Evolutionary conservation across 2,329 filamentous ascomycete species (phyloP).

Genomic region (Paecilomyces dactylethromorphus): DNA sequence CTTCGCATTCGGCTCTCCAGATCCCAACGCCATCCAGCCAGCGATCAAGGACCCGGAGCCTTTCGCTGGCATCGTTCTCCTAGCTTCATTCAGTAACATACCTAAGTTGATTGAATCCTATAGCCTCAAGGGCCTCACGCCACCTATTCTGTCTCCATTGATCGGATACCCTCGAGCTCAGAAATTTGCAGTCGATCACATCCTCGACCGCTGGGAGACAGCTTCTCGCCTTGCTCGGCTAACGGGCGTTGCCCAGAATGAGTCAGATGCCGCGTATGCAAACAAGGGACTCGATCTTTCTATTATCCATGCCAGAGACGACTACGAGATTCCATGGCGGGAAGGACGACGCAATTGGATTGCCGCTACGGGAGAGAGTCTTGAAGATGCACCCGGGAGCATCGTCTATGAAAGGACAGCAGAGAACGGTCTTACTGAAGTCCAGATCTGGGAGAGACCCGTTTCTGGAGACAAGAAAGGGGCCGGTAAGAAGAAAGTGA

Average conservation of each 20-base stretch:
- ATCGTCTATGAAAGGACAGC: constrained; percentile 23
- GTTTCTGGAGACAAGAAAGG: constrained; percentile 3
- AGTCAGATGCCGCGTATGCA: constrained; percentile 49
- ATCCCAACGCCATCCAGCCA: constrained; percentile 29
- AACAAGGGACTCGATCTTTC: constrained; percentile 54
- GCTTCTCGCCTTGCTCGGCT: constrained; percentile 52
- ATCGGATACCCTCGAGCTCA: constrained; percentile 59
- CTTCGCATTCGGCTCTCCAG: constrained; percentile 47
- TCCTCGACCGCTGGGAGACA: constrained; percentile 80
- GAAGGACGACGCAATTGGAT: constrained; percentile 36
- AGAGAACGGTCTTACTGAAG: constrained; percentile 22
- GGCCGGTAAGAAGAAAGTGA: constrained; percentile 15
- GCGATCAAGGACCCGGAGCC: constrained; percentile 45
- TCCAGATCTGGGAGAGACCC: constrained; percentile 32
- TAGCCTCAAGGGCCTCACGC: constrained; percentile 68
- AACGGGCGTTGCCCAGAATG: constrained; percentile 28
- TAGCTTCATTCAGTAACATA: constrained; percentile 72
- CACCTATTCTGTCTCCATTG: constrained; percentile 68
- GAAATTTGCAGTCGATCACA: constrained; percentile 52
- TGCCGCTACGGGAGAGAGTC: constrained; percentile 25
- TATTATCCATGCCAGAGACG: constrained; percentile 73
- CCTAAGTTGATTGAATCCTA: constrained; percentile 70
- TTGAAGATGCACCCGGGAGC: constrained; percentile 17
- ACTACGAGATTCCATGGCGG: constrained; percentile 71
- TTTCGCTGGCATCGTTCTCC: constrained; percentile 73